Base-by-base conservation (phyloP, 2,329 filamentous ascomycete species). In the Hymenoscyphus occultus region DNA sequence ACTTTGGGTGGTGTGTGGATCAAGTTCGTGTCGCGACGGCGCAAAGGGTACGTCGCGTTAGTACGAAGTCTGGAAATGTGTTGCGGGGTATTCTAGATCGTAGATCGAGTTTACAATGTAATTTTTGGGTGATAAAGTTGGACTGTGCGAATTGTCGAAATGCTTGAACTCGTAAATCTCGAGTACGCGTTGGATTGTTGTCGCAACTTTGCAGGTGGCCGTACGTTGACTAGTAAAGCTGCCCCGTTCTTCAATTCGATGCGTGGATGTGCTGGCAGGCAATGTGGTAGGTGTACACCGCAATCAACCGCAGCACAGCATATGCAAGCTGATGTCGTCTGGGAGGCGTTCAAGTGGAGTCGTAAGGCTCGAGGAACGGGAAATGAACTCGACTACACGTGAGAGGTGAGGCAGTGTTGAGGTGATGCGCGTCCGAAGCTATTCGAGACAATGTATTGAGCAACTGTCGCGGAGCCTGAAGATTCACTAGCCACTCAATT, bases 231-330 rank as follows among this genome's bases (percentile, higher is more conserved):
- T 74, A 74, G 72, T 72, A 69, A 70, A 62, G 65, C 69, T 68
- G 51, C 65, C 64, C 70, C 69, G 68, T 69, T 68, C 59, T 68
- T 83, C 80, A 82, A 81, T 31, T 48, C 64, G 58, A 57, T 83
- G 82, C 78, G 83, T 80, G 78, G 80, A 84, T 86, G 85, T 81
- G 85, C 81, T 87, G 84, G 84, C 84, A 86, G 73, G 78, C 74
- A 78, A 80, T 79, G 78, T 82, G 78, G 78, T 79, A 80, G 78
- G 78, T 80, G 79, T 78, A 80, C 79, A 78, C 79, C 78, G 81
- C 79, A 80, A 80, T 80, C 79, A 79, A 80, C 79, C 77, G 80
- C 79, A 80, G 80, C 79, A 81, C 81, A 79, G 81, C 82, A 84
- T 83, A 84, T 86, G 84, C 84, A 83, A 79, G 81, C 80, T 80